A percentile compares a stretch with the other conserved stretches of the same genome.
These are phyloP conservation scores for Persicaria tinctoria DNA, from an alignment of 148 eudicot genomes.

Conservation along the genomic window DNA sequence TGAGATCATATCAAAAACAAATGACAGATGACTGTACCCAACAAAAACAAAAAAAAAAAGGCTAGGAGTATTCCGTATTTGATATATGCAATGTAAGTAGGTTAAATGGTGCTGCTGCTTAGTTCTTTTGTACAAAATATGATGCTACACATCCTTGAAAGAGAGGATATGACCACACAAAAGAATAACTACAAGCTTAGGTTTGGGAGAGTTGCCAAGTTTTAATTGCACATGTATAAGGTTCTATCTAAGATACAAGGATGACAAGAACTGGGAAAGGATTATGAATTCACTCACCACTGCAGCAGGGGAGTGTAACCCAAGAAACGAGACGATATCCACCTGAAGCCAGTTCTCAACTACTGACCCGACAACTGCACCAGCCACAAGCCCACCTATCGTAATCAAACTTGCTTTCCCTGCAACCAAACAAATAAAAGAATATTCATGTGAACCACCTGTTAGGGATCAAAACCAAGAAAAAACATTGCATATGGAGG, in stretches of 20 bases:
- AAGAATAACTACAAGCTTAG: slow-evolving; percentile 26
- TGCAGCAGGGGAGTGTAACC: slow-evolving; percentile 83
- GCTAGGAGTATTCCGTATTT: neutral
- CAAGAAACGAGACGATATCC: slow-evolving; percentile 91
- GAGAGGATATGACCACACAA: slow-evolving; percentile 25
- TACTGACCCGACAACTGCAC: slow-evolving; percentile 92
- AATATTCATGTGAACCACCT: neutral
- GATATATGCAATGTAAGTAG: neutral
- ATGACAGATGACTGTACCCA: neutral
- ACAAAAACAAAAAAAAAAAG: neutral
- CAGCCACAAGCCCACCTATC: slow-evolving; percentile 81
- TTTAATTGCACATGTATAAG: neutral
- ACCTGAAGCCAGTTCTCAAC: slow-evolving; percentile 97
- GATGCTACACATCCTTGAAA: slow-evolving; percentile 32
- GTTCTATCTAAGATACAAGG: slow-evolving; percentile 70
- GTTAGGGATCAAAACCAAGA: neutral
- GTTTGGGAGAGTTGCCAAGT: neutral
- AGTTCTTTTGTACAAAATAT: slow-evolving; percentile 48
- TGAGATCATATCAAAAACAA: neutral
- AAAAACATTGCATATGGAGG: neutral
- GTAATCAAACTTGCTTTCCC: slow-evolving; percentile 91
- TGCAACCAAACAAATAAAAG: slow-evolving; percentile 19
- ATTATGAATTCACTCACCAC: slow-evolving; percentile 83
- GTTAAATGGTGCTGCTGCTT: neutral
- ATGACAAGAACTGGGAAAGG: slow-evolving; percentile 79